Conservation (phyloP, 306 rosid species). For the Dalbergia cultrata region DNA sequence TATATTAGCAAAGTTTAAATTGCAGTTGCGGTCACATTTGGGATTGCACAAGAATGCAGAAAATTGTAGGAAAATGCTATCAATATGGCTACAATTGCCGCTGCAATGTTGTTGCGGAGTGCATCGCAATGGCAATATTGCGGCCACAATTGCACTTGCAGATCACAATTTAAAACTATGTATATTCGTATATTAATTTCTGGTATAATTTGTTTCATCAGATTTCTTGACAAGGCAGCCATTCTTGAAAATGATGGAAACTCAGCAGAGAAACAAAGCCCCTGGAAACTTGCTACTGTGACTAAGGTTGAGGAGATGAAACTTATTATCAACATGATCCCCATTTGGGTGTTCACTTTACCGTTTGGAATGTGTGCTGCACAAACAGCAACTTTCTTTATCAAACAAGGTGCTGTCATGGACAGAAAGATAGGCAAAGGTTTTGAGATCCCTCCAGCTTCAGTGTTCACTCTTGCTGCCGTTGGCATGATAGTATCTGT, state of each 20-base stretch:
- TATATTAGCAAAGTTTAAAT: no score
- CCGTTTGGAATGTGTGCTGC: slow-evolving; percentile 81
- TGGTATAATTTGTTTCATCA: slow-evolving; percentile 51
- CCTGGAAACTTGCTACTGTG: slow-evolving; percentile 78
- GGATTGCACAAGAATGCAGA: no score
- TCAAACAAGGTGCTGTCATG: slow-evolving; percentile 70
- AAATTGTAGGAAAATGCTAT: no score
- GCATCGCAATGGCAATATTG: no score
- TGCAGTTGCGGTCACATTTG: no score
- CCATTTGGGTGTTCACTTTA: slow-evolving; percentile 80
- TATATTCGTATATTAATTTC: not conserved
- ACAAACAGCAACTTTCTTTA: slow-evolving; percentile 81
- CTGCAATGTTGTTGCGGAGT: no score
- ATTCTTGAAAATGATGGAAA: slow-evolving; percentile 55
- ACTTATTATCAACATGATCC: slow-evolving; percentile 83
- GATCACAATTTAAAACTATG: no score
- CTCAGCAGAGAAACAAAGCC: slow-evolving; percentile 54
- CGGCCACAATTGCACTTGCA: no score
- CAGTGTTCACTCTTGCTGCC: slow-evolving; percentile 70
- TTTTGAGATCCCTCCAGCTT: slow-evolving; percentile 80
- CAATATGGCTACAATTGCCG: no score
- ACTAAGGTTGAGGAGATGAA: slow-evolving; percentile 89
- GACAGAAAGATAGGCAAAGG: slow-evolving; percentile 54
- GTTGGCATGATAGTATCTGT: slow-evolving; percentile 77
- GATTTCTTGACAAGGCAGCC: slow-evolving; percentile 97